Conservation (phyloP, 176 grass and related monocot species). For the Elymus sibiricus region DNA sequence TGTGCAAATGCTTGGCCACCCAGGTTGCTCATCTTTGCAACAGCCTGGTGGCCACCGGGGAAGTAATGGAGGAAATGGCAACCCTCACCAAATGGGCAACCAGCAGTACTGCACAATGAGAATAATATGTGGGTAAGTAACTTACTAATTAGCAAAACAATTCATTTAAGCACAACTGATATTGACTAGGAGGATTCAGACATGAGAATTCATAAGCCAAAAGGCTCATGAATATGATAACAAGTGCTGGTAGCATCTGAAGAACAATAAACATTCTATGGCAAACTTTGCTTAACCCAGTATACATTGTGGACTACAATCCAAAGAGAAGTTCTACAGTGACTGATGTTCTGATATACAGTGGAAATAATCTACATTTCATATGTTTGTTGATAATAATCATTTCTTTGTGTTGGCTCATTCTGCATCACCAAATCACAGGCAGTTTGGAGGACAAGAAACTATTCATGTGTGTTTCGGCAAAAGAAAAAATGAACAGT, state of each 20-base stretch:
- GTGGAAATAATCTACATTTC: neutral
- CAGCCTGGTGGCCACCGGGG: constrained; percentile 60
- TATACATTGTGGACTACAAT: neutral
- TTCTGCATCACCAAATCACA: no score
- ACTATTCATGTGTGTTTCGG: no score
- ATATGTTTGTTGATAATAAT: neutral
- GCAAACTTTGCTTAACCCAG: neutral
- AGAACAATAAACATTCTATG: neutral
- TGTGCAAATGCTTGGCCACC: constrained; percentile 27
- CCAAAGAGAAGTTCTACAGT: neutral
- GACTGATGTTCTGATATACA: neutral
- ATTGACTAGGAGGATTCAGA: neutral
- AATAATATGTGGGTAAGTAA: constrained; percentile 28
- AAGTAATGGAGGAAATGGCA: constrained; percentile 88
- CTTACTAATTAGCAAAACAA: neutral
- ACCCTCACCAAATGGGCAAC: constrained; percentile 76
- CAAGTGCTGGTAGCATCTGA: neutral
- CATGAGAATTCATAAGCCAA: neutral
- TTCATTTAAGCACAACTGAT: neutral
- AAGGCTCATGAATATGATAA: neutral
- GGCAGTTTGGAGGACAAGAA: no score
- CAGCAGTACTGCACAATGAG: constrained; percentile 53
- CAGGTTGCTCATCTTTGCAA: constrained; percentile 71
- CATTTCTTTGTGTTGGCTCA: neutral
- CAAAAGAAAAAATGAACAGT: no score